Evolutionary conservation across 805 yeast genomes (phyloP).

Genomic region (Kregervanrija fluxuum): DNA sequence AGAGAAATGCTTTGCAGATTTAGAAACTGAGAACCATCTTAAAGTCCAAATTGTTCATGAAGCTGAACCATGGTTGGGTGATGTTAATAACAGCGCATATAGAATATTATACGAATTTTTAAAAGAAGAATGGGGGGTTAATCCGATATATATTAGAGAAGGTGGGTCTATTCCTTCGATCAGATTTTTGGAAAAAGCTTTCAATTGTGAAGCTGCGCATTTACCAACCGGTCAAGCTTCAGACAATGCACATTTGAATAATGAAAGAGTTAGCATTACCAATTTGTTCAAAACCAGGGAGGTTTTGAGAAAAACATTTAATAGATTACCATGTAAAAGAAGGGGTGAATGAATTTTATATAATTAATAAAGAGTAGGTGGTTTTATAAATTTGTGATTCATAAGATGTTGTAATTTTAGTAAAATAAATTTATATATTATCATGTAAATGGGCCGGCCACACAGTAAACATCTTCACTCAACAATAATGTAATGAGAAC

Average conservation of each 20-base stretch:
- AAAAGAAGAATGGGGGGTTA: slow-evolving; percentile 63
- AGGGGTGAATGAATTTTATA: not conserved
- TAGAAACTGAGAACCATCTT: slow-evolving; percentile 58
- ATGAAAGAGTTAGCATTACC: slow-evolving; percentile 74
- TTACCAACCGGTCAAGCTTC: slow-evolving; percentile 94
- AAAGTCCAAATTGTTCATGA: slow-evolving; percentile 61
- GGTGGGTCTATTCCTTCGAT: slow-evolving; percentile 96
- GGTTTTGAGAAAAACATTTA: slow-evolving; percentile 50
- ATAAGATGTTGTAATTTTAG: not conserved
- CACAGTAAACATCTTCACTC: too few relatives aligned
- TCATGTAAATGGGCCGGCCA: too few relatives aligned
- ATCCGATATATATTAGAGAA: slow-evolving; percentile 84
- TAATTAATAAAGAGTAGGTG: too few relatives aligned
- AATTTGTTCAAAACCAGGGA: slow-evolving; percentile 70
- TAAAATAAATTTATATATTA: not conserved
- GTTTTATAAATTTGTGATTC: too few relatives aligned
- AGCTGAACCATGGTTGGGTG: slow-evolving; percentile 96
- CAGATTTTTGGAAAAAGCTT: slow-evolving; percentile 72
- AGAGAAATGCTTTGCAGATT: slow-evolving; percentile 35
- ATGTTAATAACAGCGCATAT: slow-evolving; percentile 69
- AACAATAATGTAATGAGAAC: too few relatives aligned
- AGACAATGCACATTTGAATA: slow-evolving; percentile 88
- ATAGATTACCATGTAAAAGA: slow-evolving; percentile 28
- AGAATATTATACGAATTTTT: slow-evolving; percentile 57
- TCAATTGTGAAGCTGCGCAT: slow-evolving; percentile 87